Percentiles rank a stretch among this genome's conserved stretches.
Conservation (phyloP, 371 early-diverging fungal genomes). For the Amoeboradix gromovi region DNA sequence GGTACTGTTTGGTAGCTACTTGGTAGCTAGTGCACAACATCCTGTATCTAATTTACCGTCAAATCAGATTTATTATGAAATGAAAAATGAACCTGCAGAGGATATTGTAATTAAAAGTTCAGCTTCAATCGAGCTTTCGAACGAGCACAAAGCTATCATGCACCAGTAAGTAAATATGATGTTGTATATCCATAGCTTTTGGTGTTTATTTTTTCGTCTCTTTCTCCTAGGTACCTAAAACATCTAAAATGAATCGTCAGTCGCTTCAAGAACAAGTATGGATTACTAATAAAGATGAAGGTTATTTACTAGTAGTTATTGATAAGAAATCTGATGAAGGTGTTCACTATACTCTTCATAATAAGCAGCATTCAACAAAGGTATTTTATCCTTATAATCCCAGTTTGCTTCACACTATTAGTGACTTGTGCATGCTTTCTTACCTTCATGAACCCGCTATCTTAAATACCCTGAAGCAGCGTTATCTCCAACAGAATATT, state of each 20-base stretch:
- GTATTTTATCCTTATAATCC: neutral
- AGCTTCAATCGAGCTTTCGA: no score
- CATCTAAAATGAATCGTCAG: neutral
- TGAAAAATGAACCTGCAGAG: neutral
- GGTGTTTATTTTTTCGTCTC: no score
- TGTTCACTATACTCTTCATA: neutral
- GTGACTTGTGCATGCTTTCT: slow-evolving; percentile 54
- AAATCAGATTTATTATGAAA: neutral
- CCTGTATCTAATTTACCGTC: neutral
- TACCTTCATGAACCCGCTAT: slow-evolving; percentile 60
- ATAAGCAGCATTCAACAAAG: neutral
- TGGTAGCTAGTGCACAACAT: neutral
- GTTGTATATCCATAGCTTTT: no score
- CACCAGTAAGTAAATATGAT: no score
- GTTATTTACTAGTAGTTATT: neutral
- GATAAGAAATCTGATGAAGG: neutral
- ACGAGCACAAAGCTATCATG: no score
- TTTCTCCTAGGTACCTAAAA: no score
- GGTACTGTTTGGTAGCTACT: neutral
- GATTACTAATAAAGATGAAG: neutral
- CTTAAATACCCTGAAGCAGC: slow-evolving; percentile 2
- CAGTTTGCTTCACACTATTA: neutral
- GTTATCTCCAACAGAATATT: slow-evolving; percentile 10
- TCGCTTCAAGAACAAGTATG: neutral
- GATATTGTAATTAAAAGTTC: no score